These are phyloP conservation scores for Boletus rubescentipes DNA, from an alignment of 768 basidiomycete species.

Conservation along the genomic window DNA sequence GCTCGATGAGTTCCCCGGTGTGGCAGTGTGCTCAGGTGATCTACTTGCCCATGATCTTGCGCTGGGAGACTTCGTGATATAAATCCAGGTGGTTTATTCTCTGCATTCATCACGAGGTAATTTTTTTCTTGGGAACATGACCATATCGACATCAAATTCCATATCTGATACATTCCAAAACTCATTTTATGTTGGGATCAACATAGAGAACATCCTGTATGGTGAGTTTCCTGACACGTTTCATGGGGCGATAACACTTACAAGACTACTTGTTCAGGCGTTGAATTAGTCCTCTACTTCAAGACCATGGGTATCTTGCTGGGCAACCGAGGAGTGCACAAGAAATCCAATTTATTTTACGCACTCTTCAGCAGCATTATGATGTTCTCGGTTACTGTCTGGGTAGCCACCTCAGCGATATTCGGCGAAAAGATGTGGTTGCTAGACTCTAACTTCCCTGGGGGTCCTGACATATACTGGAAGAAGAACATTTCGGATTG, in stretches of 20 bases:
- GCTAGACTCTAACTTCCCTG: constrained; percentile 30
- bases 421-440: constrained; percentile 39
- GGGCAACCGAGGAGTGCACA: not conserved
- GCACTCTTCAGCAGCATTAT: constrained; percentile 26
- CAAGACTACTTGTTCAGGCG: constrained; percentile 8
- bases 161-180: constrained; percentile 1
- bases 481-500: constrained; percentile 22
- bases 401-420: constrained; percentile 15
- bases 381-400: constrained; percentile 32
- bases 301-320: constrained; percentile 20
- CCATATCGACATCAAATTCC: not conserved
- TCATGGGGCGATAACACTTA: not conserved
- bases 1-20: not conserved
- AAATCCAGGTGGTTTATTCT: not conserved
- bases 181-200: constrained; percentile 18
- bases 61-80: not conserved
- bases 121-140: not conserved
- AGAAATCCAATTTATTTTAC: constrained; percentile 15
- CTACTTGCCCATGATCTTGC: not conserved
- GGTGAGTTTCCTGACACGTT: constrained; percentile 6
- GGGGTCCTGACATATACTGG: constrained; percentile 36
- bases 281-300: constrained; percentile 26
- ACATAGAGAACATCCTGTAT: constrained; percentile 20
- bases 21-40: too few relatives aligned
- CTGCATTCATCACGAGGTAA: not conserved